These are phyloP conservation scores for Flaveria trinervia DNA, from an alignment of 129 eudicot species.

Conservation along the genomic window DNA sequence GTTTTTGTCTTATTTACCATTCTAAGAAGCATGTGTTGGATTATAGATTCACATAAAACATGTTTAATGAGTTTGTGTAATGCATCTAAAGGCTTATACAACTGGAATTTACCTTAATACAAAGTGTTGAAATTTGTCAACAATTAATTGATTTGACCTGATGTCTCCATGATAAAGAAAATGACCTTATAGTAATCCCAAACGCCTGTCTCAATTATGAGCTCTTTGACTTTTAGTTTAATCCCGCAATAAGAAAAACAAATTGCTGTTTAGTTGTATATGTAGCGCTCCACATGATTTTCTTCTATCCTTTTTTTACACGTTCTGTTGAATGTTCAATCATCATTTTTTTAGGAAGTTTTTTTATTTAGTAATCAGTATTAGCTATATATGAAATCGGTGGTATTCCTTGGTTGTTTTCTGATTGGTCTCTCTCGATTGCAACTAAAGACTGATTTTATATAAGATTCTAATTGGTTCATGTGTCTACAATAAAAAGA, in stretches of 20 bases:
- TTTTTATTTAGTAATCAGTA: background rate
- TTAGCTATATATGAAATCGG: constrained; percentile 17
- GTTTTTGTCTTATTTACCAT: background rate
- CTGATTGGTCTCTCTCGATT: background rate
- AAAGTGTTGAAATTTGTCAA: background rate
- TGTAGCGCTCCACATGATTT: background rate
- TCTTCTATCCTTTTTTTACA: background rate
- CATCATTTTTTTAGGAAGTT: background rate
- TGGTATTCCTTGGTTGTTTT: constrained; percentile 5
- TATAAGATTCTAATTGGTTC: background rate
- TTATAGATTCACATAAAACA: constrained; percentile 9
- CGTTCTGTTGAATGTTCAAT: background rate
- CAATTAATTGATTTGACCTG: background rate
- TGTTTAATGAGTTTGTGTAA: constrained; percentile 16
- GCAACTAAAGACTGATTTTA: background rate
- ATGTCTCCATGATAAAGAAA: constrained; percentile 1
- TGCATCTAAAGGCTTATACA: constrained; percentile 13
- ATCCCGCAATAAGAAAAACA: background rate
- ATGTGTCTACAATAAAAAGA: background rate
- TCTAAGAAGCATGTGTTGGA: constrained; percentile 3
- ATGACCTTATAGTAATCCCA: background rate
- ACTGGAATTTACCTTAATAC: background rate
- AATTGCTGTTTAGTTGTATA: background rate
- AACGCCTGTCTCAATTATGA: background rate
- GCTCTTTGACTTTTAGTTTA: constrained; percentile 12